Evolutionary conservation across 2,329 filamentous ascomycete species (phyloP).

Genomic region (Claviceps paspali): DNA sequence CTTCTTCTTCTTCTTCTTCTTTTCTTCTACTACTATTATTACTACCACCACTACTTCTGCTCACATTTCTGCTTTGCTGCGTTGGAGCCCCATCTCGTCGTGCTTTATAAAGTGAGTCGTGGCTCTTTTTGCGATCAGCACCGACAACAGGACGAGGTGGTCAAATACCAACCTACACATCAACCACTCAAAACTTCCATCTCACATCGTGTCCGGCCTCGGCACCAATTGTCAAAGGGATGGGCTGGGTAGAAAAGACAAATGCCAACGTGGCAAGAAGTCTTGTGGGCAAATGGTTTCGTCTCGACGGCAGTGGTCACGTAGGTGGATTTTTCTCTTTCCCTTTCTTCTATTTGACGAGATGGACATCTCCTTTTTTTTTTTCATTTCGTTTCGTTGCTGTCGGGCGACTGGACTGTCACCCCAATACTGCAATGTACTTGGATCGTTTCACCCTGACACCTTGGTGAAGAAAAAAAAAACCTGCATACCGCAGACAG

Average conservation of each 20-base stretch:
- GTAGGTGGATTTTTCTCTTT: conserved; percentile 33
- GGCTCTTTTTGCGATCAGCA: not conserved
- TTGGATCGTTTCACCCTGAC: too few species aligned
- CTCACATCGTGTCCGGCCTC: not conserved
- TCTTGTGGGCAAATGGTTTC: conserved; percentile 57
- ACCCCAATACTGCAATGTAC: too few species aligned
- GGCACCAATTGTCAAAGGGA: conserved; percentile 10
- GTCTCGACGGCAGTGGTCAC: conserved; percentile 69
- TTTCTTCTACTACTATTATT: too few species aligned
- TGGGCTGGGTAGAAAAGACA: conserved; percentile 33
- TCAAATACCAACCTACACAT: not conserved
- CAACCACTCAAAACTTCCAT: not conserved
- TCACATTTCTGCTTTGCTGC: not conserved
- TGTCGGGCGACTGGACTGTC: too few species aligned
- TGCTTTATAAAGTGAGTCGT: not conserved
- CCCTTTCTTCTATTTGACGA: not conserved
- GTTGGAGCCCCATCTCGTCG: not conserved
- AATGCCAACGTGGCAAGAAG: conserved; percentile 48
- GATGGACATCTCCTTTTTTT: too few species aligned
- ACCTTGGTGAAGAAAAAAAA: too few species aligned
- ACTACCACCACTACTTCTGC: too few species aligned
- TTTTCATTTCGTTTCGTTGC: too few species aligned
- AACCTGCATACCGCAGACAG: not conserved
- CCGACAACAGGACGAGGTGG: not conserved
- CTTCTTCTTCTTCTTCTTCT: too few species aligned